Evolutionary conservation across 176 grass and related monocot species (phyloP), one percentile per base, ranked within the genome.

Genomic region (Zizania latifolia): DNA sequence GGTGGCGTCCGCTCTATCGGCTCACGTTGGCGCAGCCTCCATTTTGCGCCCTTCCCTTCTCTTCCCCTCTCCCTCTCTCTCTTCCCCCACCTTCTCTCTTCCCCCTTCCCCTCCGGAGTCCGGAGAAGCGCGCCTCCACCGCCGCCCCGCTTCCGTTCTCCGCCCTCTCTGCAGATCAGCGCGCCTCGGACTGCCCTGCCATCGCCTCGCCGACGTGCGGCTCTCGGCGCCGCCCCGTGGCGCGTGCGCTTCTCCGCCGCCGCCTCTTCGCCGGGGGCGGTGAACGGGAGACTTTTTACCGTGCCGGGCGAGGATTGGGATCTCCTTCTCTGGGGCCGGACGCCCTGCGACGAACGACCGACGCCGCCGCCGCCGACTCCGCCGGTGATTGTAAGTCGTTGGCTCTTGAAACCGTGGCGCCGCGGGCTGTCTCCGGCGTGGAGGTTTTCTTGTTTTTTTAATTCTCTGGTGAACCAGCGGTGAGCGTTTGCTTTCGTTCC

Each of bases 1-100:
- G 70, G n/a, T 39, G 17, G 81, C 62, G 86, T 88, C 86, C 81
- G 81, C 86, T 84, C 70, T 84, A 84, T 88, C 81, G 81, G 61
- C 75, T 88, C 80, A 83, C 80, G 81, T 88, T 79, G 75, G 10
- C 80, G 74, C 80, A 59, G 79, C 65, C 64, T 84, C 85, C 88
- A 66, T 87, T 88, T 84, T 57, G 45, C 69, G 62, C 37, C 50
- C 32, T n/a, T n/a, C 41, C 19, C 35, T 32, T 59, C 66, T 48
- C 31, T 32, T 63, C 58, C 65, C 81, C 68, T 60, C 73, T 45
- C 29, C 32, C 37, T 24, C 32, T 38, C 62, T 24, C 51, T 27
- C 54, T 2, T 53, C 54, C 73, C 24, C 30, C 16, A 6, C 36
- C 38, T 22, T 12, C 21, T 1, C 8, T 39, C 26, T 23, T 6